Percentiles rank a stretch among this genome's conserved stretches.
Conservation (phyloP, 345 rosid species). For the Hirschfeldia incana region DNA sequence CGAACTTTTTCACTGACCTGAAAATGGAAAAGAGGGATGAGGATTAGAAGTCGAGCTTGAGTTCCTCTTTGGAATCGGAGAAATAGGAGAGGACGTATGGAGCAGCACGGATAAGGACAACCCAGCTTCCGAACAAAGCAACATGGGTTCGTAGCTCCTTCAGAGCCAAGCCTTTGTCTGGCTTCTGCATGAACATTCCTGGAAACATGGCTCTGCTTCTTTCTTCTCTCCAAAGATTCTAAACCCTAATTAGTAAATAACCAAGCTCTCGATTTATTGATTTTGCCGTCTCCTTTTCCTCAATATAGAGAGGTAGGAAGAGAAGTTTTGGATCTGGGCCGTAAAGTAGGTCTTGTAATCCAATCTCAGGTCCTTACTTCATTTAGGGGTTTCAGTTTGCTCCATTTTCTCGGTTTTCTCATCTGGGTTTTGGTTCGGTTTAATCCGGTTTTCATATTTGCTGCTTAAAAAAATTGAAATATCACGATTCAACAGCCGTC, state of each 20-base stretch:
- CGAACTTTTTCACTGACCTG: slow-evolving; percentile 10
- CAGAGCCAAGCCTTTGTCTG: slow-evolving; percentile 79
- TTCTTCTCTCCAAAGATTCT: neutral
- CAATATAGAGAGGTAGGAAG: neutral
- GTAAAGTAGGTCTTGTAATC: neutral
- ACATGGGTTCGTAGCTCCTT: slow-evolving; percentile 68
- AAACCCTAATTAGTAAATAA: neutral
- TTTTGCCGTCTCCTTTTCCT: neutral
- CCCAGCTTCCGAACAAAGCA: slow-evolving; percentile 65
- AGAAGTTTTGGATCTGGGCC: neutral
- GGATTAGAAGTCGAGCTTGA: slow-evolving; percentile 66
- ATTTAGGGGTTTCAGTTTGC: neutral
- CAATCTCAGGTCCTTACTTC: neutral
- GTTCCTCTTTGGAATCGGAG: slow-evolving; percentile 64
- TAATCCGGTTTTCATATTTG: neutral
- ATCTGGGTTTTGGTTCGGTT: neutral
- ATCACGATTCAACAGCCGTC: too few species aligned
- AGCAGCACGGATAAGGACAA: slow-evolving; percentile 56
- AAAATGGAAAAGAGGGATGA: neutral
- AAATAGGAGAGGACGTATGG: slow-evolving; percentile 76
- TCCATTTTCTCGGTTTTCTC: neutral
- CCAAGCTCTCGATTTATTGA: neutral
- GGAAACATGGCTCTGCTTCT: slow-evolving; percentile 55
- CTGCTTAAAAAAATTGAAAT: neutral
- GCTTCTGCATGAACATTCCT: slow-evolving; percentile 75